A percentile compares a stretch with the other conserved stretches of the same genome.
phyloP scores from a whole-genome alignment of 176 grass and related monocot species.

The Oryza longistaminata region DNA sequence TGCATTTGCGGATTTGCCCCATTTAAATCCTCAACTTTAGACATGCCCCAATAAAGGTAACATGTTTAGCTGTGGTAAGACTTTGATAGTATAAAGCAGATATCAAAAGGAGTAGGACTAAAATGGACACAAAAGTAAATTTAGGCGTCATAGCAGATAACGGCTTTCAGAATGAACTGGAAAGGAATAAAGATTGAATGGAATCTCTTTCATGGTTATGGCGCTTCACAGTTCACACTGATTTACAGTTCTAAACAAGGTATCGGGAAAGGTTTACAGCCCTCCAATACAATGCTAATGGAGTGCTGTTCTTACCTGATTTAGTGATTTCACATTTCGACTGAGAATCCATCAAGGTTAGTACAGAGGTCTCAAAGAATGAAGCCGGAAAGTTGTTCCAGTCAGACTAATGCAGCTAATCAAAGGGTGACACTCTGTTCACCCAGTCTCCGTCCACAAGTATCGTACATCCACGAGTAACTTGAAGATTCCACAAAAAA shows the following conservation, averaged over 20 bases:
- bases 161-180: neutral
- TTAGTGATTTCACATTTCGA: conserved; percentile 8
- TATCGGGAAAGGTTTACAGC: conserved; percentile 15
- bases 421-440: neutral
- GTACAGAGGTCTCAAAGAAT: conserved; percentile 12
- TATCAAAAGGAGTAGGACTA: neutral
- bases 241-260: conserved; percentile 14
- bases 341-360: conserved; percentile 26
- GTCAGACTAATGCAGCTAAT: conserved; percentile 18
- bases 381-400: conserved; percentile 10
- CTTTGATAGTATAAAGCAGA: neutral
- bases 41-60: neutral
- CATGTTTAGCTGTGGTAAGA: neutral
- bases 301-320: conserved; percentile 29
- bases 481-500: conserved; percentile 31
- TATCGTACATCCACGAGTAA: conserved; percentile 8
- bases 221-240: conserved; percentile 9
- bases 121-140: neutral
- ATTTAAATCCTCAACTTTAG: neutral
- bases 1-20: neutral
- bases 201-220: conserved; percentile 1
- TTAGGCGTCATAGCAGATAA: neutral
- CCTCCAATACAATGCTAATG: conserved; percentile 23
- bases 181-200: conserved; percentile 34
- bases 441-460: neutral